Evolutionary conservation across 1,284 basidiomycete genomes (phyloP).

Genomic region (Meripilus lineatus): DNA sequence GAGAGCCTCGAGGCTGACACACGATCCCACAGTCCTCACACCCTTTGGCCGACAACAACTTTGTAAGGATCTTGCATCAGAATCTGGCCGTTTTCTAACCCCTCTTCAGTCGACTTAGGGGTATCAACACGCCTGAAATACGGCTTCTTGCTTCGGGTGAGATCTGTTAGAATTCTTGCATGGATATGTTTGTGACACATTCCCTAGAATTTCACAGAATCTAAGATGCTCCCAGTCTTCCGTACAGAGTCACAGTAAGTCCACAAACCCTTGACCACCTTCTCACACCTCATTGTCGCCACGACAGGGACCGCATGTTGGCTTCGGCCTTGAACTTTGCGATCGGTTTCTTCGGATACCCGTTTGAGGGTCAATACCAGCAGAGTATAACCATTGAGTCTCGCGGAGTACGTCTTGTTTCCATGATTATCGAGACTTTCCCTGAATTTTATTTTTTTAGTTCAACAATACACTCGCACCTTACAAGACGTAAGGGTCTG

Average conservation of each 20-base stretch:
- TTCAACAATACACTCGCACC: conserved; percentile 81
- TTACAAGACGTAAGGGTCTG: conserved; percentile 51
- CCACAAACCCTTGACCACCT: not conserved
- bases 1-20: no score
- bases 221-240: conserved; percentile 75
- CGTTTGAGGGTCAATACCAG: conserved; percentile 72
- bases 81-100: not conserved
- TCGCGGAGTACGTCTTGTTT: conserved; percentile 39
- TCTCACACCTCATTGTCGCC: conserved; percentile 11
- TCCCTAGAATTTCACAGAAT: conserved; percentile 66
- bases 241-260: conserved; percentile 82
- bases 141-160: conserved; percentile 67
- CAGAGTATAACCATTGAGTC: conserved; percentile 79
- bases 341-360: conserved; percentile 84
- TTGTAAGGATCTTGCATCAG: conserved; percentile 38
- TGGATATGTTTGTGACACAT: no score
- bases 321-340: conserved; percentile 82
- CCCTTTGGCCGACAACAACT: conserved; percentile 81
- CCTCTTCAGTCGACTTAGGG: conserved; percentile 58
- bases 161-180: no score
- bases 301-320: conserved; percentile 70
- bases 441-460: conserved; percentile 25
- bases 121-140: conserved; percentile 75
- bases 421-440: conserved; percentile 2
- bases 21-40: conserved; percentile 61